Evolutionary conservation across 2,329 filamentous ascomycete species (phyloP).

Genomic region (Ophiostoma quercus): DNA sequence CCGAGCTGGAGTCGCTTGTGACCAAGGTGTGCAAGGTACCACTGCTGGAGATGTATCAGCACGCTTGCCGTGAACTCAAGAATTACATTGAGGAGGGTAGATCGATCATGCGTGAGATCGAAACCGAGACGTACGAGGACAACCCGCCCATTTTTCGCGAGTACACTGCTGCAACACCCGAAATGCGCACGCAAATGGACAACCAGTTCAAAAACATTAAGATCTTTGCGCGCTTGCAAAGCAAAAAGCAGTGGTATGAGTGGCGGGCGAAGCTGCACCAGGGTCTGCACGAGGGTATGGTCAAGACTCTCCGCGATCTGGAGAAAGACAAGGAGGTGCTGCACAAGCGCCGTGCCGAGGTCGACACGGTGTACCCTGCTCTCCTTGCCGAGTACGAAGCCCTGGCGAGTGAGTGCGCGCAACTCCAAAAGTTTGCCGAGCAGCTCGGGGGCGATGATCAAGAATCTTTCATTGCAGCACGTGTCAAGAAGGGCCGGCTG

Average conservation of each 20-base stretch:
- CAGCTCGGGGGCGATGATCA: constrained; percentile 77
- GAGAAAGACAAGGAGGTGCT: constrained; percentile 64
- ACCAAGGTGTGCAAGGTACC: constrained; percentile 88
- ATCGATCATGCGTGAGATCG: constrained; percentile 83
- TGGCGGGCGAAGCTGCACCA: constrained; percentile 87
- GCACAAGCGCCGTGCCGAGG: constrained; percentile 59
- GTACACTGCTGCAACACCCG: constrained; percentile 78
- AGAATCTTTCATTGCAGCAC: constrained; percentile 66
- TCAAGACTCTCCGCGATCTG: constrained; percentile 72
- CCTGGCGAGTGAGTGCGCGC: constrained; percentile 59
- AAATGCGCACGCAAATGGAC: constrained; percentile 83
- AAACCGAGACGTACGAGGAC: constrained; percentile 79
- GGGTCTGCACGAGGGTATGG: constrained; percentile 73
- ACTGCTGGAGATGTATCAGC: constrained; percentile 90
- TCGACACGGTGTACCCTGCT: constrained; percentile 62
- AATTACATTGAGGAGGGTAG: constrained; percentile 93
- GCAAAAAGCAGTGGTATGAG: constrained; percentile 96
- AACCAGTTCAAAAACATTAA: constrained; percentile 98
- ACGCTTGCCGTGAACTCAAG: constrained; percentile 91
- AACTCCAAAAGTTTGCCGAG: constrained; percentile 60
- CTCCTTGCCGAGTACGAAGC: constrained; percentile 56
- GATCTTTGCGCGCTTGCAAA: constrained; percentile 79
- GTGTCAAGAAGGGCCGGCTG: constrained; percentile 59
- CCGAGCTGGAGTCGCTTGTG: constrained; percentile 64
- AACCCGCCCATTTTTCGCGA: constrained; percentile 89